Percentiles rank a stretch among this genome's conserved stretches.
Evolutionary conservation across 2,329 filamentous ascomycete species (phyloP).

Genomic region (Madurella fahalii): DNA sequence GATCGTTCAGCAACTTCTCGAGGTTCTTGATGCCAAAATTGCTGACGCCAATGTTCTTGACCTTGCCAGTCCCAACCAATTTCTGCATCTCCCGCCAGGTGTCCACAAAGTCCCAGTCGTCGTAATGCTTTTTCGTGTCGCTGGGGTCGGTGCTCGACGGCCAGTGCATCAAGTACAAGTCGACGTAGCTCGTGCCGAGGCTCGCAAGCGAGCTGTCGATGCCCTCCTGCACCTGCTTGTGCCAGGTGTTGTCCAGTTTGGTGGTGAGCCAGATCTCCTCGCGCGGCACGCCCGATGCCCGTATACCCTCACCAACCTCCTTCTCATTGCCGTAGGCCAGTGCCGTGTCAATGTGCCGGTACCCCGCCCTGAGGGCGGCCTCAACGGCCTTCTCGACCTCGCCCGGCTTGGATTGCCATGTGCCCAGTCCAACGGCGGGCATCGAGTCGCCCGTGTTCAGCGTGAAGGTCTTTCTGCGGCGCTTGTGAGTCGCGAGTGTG

Average conservation of each 20-base stretch:
- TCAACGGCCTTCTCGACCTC: slow-evolving; percentile 69
- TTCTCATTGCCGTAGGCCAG: slow-evolving; percentile 73
- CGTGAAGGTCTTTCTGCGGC: slow-evolving; percentile 52
- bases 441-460: slow-evolving; percentile 77
- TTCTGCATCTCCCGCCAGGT: slow-evolving; percentile 73
- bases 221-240: slow-evolving; percentile 62
- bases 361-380: slow-evolving; percentile 62
- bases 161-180: slow-evolving; percentile 71
- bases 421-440: slow-evolving; percentile 70
- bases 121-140: slow-evolving; percentile 62
- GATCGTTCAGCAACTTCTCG: slow-evolving; percentile 68
- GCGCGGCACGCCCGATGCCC: slow-evolving; percentile 59
- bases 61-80: slow-evolving; percentile 64
- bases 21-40: slow-evolving; percentile 82
- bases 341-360: slow-evolving; percentile 74
- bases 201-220: slow-evolving; percentile 57
- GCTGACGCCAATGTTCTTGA: slow-evolving; percentile 77
- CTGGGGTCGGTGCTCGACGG: slow-evolving; percentile 60
- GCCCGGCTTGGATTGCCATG: slow-evolving; percentile 70
- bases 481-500: not conserved
- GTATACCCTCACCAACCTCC: slow-evolving; percentile 63
- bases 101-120: slow-evolving; percentile 78
- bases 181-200: slow-evolving; percentile 62
- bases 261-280: slow-evolving; percentile 69
- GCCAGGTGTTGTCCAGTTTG: slow-evolving; percentile 78